These are phyloP conservation scores for Teunomyces tritomae DNA, from an alignment of 805 yeast species.

Conservation along the genomic window DNA sequence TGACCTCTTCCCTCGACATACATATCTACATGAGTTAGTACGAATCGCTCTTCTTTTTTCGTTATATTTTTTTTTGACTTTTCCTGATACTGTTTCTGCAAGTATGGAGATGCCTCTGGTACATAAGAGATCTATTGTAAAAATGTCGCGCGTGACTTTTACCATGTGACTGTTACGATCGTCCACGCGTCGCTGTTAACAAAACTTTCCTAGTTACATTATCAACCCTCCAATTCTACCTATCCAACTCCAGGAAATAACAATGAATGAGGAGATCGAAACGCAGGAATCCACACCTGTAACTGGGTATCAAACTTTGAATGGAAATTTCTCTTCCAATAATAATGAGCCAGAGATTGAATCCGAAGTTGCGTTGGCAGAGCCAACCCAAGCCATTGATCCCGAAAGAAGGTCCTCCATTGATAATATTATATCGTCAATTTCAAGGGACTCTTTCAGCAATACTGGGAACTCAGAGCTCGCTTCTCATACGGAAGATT, in stretches of 20 bases:
- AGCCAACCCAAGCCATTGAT: neutral
- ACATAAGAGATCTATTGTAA: neutral
- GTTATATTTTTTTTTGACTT: too few species aligned
- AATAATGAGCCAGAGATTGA: neutral
- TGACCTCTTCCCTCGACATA: too few species aligned
- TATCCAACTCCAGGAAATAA: neutral
- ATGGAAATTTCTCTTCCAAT: neutral
- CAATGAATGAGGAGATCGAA: neutral
- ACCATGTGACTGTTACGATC: neutral
- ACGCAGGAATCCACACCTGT: neutral
- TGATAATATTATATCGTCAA: constrained; percentile 6
- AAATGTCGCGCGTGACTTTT: neutral
- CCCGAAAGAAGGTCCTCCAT: constrained; percentile 5
- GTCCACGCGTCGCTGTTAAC: constrained; percentile 1
- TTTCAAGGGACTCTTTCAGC: constrained; percentile 1
- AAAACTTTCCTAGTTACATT: neutral
- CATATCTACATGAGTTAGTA: too few species aligned
- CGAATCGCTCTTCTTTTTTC: too few species aligned
- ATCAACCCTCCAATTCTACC: neutral
- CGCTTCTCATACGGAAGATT: neutral
- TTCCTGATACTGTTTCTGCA: too few species aligned
- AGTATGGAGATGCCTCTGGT: too few species aligned
- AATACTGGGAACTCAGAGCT: neutral
- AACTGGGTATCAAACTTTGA: neutral
- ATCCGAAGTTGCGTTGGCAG: neutral